Conservation (phyloP, 192 early-diverging fungal species). For the Globomyces pollinis-pini region DNA sequence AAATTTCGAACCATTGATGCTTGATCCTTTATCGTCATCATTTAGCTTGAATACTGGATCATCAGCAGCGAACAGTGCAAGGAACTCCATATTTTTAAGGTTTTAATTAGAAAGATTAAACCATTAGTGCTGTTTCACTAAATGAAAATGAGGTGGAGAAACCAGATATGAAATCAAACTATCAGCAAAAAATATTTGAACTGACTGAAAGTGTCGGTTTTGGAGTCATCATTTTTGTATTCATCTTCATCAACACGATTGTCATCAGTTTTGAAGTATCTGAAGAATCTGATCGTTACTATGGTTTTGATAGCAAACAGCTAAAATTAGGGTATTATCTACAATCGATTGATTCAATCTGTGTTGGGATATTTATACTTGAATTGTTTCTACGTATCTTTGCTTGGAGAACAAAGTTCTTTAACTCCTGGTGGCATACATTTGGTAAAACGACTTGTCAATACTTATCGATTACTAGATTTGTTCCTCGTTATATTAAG, state of each 20-base stretch:
- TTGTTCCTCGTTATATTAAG: neutral
- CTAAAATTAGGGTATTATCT: slow-evolving; percentile 29
- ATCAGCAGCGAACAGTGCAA: no score
- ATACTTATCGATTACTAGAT: neutral
- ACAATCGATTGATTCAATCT: slow-evolving; percentile 17
- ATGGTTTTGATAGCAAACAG: no score
- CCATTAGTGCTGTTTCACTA: no score
- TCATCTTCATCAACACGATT: neutral
- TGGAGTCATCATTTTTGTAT: neutral
- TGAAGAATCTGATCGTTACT: neutral
- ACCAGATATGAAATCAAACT: neutral
- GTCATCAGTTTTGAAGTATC: neutral
- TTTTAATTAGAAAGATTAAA: no score
- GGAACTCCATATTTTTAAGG: no score
- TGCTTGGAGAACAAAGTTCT: slow-evolving; percentile 20
- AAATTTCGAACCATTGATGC: no score
- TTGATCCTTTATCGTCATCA: no score
- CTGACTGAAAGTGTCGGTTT: neutral
- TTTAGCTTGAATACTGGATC: no score
- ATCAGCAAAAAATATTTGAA: neutral
- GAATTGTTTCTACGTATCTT: slow-evolving; percentile 24
- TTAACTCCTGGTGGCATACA: slow-evolving; percentile 23
- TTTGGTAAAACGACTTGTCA: slow-evolving; percentile 18
- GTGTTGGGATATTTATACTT: slow-evolving; percentile 30
- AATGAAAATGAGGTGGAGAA: no score